Conservation (phyloP, 1,284 basidiomycete genomes). For the Naganishia sp. region DNA sequence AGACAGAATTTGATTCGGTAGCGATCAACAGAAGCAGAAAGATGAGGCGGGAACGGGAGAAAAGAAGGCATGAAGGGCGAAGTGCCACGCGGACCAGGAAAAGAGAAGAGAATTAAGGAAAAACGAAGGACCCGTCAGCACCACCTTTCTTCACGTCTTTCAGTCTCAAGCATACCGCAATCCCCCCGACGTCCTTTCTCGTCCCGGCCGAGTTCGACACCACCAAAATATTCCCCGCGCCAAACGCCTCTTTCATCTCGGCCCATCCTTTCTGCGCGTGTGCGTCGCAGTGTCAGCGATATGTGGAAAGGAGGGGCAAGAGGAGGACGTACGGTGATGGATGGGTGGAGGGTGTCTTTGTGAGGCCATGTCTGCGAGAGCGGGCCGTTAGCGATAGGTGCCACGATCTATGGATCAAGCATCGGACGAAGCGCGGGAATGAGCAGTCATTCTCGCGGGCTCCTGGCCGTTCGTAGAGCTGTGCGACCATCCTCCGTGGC, state of each 20-base stretch:
- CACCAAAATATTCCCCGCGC: slow-evolving; percentile 75
- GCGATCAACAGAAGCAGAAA: too few species aligned
- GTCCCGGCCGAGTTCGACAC: slow-evolving; percentile 94
- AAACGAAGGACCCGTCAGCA: too few species aligned
- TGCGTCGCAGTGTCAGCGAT: not conserved
- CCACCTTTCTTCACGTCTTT: too few species aligned
- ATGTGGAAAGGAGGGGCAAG: slow-evolving; percentile 14
- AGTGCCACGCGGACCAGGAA: not conserved
- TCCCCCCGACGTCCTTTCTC: slow-evolving; percentile 69
- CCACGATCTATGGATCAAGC: too few species aligned
- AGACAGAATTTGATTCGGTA: too few species aligned
- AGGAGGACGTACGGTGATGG: slow-evolving; percentile 61
- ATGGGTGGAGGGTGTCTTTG: slow-evolving; percentile 69
- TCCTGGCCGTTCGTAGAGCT: too few species aligned
- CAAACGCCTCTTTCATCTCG: slow-evolving; percentile 71
- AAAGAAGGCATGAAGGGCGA: too few species aligned
- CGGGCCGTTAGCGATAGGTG: too few species aligned
- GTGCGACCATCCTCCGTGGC: too few species aligned
- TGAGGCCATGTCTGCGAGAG: slow-evolving; percentile 70
- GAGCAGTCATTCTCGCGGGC: too few species aligned
- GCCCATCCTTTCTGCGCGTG: slow-evolving; percentile 70
- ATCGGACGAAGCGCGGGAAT: too few species aligned
- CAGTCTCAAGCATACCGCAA: slow-evolving; percentile 62
- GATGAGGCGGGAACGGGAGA: too few species aligned
- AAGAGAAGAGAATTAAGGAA: not conserved